Evolutionary conservation across 192 early-diverging fungal species (phyloP).

Genomic region (Umbelopsis isabellina): DNA sequence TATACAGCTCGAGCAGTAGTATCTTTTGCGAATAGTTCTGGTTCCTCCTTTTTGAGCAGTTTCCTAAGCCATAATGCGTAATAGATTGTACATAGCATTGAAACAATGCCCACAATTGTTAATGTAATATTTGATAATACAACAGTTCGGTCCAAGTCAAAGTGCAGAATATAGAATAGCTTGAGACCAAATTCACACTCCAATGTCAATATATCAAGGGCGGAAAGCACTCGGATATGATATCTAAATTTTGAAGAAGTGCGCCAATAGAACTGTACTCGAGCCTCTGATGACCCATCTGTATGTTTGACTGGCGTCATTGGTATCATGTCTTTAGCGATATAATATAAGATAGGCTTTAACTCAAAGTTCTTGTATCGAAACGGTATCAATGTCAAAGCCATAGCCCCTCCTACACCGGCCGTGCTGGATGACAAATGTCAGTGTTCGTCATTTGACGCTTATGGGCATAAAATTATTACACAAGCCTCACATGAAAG

Average conservation of each 20-base stretch:
- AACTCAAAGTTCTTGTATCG: constrained; percentile 37
- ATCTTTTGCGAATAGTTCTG: constrained; percentile 26
- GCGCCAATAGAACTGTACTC: constrained; percentile 44
- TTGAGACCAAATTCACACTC: constrained; percentile 41
- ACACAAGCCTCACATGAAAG: constrained; percentile 38
- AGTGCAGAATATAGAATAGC: constrained; percentile 35
- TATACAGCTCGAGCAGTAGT: background rate
- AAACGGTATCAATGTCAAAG: constrained; percentile 47
- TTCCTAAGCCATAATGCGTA: constrained; percentile 33
- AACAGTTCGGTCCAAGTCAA: constrained; percentile 37
- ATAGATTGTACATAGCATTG: constrained; percentile 26
- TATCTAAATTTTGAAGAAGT: constrained; percentile 34
- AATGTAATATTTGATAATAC: constrained; percentile 34
- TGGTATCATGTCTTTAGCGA: constrained; percentile 41
- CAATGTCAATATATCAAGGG: constrained; percentile 32
- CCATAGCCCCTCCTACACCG: constrained; percentile 40
- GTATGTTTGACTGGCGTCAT: constrained; percentile 26
- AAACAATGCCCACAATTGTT: constrained; percentile 29
- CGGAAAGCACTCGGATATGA: constrained; percentile 42
- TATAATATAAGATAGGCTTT: constrained; percentile 41
- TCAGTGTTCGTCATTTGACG: background rate
- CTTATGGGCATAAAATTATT: background rate
- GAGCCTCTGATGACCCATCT: constrained; percentile 19
- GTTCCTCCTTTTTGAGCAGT: constrained; percentile 24
- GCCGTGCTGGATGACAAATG: constrained; percentile 26